Conservation (phyloP, 2,329 filamentous ascomycete species). For the Alternaria brassicicola region DNA sequence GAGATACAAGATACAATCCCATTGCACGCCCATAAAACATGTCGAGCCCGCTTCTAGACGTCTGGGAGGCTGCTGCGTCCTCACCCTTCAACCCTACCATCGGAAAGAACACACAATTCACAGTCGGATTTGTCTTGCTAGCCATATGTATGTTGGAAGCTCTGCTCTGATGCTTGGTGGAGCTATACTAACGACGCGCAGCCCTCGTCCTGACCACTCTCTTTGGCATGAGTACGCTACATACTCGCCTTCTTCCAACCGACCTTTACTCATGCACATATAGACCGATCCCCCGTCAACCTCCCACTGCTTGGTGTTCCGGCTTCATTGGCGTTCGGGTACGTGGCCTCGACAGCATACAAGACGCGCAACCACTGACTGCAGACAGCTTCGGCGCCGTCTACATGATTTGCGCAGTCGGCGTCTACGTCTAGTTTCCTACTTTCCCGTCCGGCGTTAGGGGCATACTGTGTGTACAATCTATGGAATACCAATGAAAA, state of each 20-base stretch:
- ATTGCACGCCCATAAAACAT: constrained; percentile 37
- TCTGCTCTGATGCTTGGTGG: constrained; percentile 12
- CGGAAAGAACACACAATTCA: constrained; percentile 83
- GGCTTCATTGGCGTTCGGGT: constrained; percentile 90
- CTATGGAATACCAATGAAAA: constrained; percentile 49
- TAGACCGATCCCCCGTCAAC: constrained; percentile 82
- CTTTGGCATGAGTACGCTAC: constrained; percentile 79
- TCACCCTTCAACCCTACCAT: constrained; percentile 82
- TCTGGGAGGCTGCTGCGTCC: constrained; percentile 92
- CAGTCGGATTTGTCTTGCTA: constrained; percentile 77
- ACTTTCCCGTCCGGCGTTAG: constrained; percentile 38
- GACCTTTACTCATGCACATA: constrained; percentile 61
- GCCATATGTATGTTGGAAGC: constrained; percentile 60
- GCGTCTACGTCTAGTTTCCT: constrained; percentile 84
- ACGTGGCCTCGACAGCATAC: constrained; percentile 50
- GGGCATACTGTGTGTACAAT: constrained; percentile 40
- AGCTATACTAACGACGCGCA: constrained; percentile 45
- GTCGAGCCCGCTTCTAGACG: constrained; percentile 68
- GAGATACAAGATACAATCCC: constrained; percentile 13
- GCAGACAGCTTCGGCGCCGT: constrained; percentile 83
- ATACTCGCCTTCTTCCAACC: neutral
- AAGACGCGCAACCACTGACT: neutral
- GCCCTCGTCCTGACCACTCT: constrained; percentile 73
- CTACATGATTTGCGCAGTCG: constrained; percentile 98
- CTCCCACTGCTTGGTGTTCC: constrained; percentile 80